These are phyloP conservation scores for Fraxinus platypoda DNA, from an alignment of 305 asterid genomes.

Conservation along the genomic window DNA sequence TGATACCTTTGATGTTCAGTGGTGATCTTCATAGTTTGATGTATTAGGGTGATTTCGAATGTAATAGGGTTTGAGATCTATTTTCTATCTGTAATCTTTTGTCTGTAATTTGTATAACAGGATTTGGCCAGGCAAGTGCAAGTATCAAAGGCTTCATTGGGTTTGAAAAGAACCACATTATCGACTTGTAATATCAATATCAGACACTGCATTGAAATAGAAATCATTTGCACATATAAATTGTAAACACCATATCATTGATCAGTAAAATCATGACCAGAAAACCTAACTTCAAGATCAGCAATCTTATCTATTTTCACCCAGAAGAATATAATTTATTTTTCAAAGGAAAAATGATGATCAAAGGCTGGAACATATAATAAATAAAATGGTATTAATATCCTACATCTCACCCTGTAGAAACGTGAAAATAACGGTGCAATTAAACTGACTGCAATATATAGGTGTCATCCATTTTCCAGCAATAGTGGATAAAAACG, in stretches of 20 bases:
- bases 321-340: neutral
- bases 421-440: too few species aligned
- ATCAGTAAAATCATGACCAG: neutral
- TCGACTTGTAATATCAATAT: slow-evolving; percentile 40
- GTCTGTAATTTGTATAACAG: too few species aligned
- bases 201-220: slow-evolving; percentile 8
- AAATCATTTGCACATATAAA: neutral
- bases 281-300: slow-evolving; percentile 4
- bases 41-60: too few species aligned
- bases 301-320: slow-evolving; percentile 1
- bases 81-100: too few species aligned
- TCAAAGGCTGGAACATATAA: neutral
- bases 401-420: too few species aligned
- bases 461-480: too few species aligned
- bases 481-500: too few species aligned
- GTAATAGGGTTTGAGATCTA: too few species aligned
- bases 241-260: neutral
- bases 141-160: slow-evolving; percentile 99
- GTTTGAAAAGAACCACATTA: slow-evolving; percentile 95
- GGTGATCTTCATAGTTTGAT: too few species aligned
- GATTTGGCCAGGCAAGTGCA: slow-evolving; percentile 99
- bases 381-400: slow-evolving; percentile 16
- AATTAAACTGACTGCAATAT: too few species aligned
- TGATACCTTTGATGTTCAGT: too few species aligned
- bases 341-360: neutral